Percentiles rank a stretch among this genome's conserved stretches.
Conservation (phyloP, 768 basidiomycete genomes). For the Plicaturopsis crispa region DNA sequence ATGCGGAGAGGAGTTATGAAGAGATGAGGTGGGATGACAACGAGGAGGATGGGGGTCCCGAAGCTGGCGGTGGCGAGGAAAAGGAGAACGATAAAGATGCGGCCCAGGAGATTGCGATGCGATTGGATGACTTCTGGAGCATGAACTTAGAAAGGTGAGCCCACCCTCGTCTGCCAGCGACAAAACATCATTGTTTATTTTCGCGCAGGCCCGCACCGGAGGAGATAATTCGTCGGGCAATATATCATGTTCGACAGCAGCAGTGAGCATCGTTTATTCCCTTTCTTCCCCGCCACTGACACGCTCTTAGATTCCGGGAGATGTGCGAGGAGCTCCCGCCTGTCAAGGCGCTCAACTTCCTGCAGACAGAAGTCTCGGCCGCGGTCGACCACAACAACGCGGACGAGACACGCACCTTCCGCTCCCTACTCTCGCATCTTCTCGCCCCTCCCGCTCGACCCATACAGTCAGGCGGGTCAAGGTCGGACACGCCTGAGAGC, state of each 20-base stretch:
- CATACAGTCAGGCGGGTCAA: conserved; percentile 24
- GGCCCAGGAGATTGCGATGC: too few relatives aligned
- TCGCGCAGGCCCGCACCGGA: conserved; percentile 46
- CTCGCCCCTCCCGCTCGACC: conserved; percentile 30
- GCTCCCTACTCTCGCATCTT: conserved; percentile 59
- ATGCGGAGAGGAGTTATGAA: conserved; percentile 5
- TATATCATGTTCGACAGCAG: conserved; percentile 60
- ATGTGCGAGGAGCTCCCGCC: conserved; percentile 60
- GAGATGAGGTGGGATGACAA: conserved; percentile 7
- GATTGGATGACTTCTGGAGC: conserved; percentile 76
- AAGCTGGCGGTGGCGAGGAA: conserved; percentile 15
- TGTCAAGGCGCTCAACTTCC: conserved; percentile 61
- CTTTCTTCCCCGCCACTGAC: neutral
- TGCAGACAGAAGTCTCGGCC: conserved; percentile 60
- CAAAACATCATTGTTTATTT: neutral
- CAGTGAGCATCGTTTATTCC: conserved; percentile 39
- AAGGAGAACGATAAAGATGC: conserved; percentile 28
- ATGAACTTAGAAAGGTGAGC: conserved; percentile 61
- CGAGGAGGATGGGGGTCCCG: conserved; percentile 5
- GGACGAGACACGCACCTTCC: conserved; percentile 55
- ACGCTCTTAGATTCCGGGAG: conserved; percentile 60
- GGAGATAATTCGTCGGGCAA: conserved; percentile 58
- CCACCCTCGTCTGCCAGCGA: neutral
- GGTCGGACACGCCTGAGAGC: conserved; percentile 31
- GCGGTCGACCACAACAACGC: conserved; percentile 64